Base-by-base conservation (phyloP, 2,329 filamentous ascomycete genomes). In the Fusarium sp. region DNA sequence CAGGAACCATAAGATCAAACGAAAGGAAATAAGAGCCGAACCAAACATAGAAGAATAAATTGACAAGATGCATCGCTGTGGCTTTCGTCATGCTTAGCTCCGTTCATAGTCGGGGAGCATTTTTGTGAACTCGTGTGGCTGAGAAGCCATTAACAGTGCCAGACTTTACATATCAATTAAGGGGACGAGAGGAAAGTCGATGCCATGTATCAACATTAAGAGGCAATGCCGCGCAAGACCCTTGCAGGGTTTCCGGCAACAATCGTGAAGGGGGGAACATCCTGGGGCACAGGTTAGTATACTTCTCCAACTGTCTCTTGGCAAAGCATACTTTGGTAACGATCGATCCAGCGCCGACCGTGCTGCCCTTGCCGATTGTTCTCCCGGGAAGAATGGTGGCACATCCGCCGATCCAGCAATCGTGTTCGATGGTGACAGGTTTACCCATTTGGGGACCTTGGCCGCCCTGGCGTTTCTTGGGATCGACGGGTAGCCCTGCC, bases 331-430 rank as follows among this genome's bases (percentile, higher is more conserved):
- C 83, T 89, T 91, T 95, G 2, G 92, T 94, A 23, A 97, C 94
- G 37, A 97, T 90, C 71, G 91, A 92, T 15, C 92, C 93, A 8
- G 94, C 93, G 11, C 92, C 94, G 64, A 97, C 86, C 1, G 91
- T 92, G 57, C 86, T 88, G 6, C 94, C 94, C 76, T 88, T 88
- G 10, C 94, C 93, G 72, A 97, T 91, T 36, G 84, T 93, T 30
- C 95, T 88, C 9, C 93, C 93, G 0, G 92, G 91, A 59, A 97
- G 83, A 62, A 97, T 90, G 34, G 87, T 89, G 13, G 90, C 92
- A 73, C 91, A 91, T 13, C 92, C 92, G 2, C 90, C 92, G 65
- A 97, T 88, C 88, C 91, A 94, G 76, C 92, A 92, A 79, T 97
- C 93, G 68, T 96, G 91, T 68, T 93, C 92, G 66, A 98, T 95